These are phyloP conservation scores for Trichoderma reesei DNA, from an alignment of 495 filamentous ascomycete species.

Conservation along the genomic window DNA sequence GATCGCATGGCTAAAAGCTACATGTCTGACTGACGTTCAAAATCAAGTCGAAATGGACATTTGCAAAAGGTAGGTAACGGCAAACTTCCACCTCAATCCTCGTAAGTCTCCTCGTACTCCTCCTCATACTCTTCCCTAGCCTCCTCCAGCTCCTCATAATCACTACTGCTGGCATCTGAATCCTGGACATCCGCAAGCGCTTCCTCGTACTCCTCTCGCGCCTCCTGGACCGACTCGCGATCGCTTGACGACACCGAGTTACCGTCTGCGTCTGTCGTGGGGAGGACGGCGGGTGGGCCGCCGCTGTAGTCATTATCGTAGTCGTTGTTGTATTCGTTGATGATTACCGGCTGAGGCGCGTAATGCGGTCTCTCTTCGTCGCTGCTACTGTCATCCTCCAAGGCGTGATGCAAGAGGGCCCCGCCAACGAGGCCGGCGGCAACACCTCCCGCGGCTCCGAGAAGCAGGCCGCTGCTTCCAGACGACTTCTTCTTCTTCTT, in stretches of 20 bases:
- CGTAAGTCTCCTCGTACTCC: slow-evolving; percentile 30
- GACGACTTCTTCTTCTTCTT: slow-evolving; percentile 40
- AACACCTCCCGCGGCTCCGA: slow-evolving; percentile 44
- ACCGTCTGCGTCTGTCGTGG: slow-evolving; percentile 22
- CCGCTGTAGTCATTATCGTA: slow-evolving; percentile 17
- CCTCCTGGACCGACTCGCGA: slow-evolving; percentile 29
- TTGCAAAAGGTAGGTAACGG: no score
- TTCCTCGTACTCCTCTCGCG: slow-evolving; percentile 30
- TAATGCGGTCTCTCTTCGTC: slow-evolving; percentile 12
- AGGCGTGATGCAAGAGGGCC: slow-evolving; percentile 44
- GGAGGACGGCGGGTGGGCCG: slow-evolving; percentile 17
- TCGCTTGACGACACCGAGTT: slow-evolving; percentile 31
- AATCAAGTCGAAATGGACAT: background rate
- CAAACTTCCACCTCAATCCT: background rate
- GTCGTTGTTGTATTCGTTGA: slow-evolving; percentile 20
- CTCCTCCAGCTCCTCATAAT: slow-evolving; percentile 32
- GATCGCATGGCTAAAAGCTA: no score
- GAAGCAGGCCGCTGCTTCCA: slow-evolving; percentile 31
- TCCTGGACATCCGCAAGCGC: slow-evolving; percentile 26
- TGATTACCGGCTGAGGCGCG: slow-evolving; percentile 5
- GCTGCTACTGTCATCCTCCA: slow-evolving; percentile 23
- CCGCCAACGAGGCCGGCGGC: slow-evolving; percentile 48
- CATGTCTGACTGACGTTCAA: no score
- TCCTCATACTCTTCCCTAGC: slow-evolving; percentile 37
- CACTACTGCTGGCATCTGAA: slow-evolving; percentile 34